These are phyloP conservation scores for Apiospora malaysiana DNA, from an alignment of 2,329 filamentous ascomycete genomes.

Conservation along the genomic window DNA sequence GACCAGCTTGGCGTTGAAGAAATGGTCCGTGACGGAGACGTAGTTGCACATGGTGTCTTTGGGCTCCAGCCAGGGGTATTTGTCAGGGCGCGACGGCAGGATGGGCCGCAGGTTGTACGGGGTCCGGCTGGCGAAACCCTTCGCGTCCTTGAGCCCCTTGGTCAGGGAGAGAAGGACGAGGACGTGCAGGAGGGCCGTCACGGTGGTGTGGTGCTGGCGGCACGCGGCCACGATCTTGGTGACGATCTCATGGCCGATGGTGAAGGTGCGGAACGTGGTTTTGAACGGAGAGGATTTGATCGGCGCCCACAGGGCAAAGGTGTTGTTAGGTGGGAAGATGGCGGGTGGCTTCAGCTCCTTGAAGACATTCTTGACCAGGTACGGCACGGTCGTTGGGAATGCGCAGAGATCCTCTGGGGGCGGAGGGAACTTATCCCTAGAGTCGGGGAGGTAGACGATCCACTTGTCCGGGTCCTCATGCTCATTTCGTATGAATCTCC, in stretches of 20 bases:
- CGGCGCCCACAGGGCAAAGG: slow-evolving; percentile 34
- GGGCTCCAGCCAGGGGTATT: slow-evolving; percentile 24
- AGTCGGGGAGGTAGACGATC: neutral
- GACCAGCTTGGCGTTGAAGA: neutral
- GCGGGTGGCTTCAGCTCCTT: slow-evolving; percentile 29
- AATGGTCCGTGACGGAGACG: slow-evolving; percentile 23
- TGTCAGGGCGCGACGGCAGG: slow-evolving; percentile 32
- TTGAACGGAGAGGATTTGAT: slow-evolving; percentile 25
- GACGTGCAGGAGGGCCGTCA: slow-evolving; percentile 39
- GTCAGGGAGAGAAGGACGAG: slow-evolving; percentile 32
- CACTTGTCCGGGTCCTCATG: neutral
- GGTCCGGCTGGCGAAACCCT: slow-evolving; percentile 18
- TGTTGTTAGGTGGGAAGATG: slow-evolving; percentile 23
- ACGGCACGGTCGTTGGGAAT: slow-evolving; percentile 29
- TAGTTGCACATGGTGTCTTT: slow-evolving; percentile 29
- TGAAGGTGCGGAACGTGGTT: slow-evolving; percentile 32
- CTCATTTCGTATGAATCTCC: slow-evolving; percentile 22
- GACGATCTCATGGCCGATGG: slow-evolving; percentile 27
- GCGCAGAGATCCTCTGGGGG: slow-evolving; percentile 33
- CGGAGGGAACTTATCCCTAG: slow-evolving; percentile 27
- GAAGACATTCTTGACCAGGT: slow-evolving; percentile 29
- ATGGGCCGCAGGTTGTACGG: slow-evolving; percentile 15
- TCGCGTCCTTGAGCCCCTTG: slow-evolving; percentile 11
- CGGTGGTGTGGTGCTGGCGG: slow-evolving; percentile 35
- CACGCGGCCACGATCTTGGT: slow-evolving; percentile 32